phyloP scores from a whole-genome alignment of 257 asterid genomes.

The Pogostemon cablin region DNA sequence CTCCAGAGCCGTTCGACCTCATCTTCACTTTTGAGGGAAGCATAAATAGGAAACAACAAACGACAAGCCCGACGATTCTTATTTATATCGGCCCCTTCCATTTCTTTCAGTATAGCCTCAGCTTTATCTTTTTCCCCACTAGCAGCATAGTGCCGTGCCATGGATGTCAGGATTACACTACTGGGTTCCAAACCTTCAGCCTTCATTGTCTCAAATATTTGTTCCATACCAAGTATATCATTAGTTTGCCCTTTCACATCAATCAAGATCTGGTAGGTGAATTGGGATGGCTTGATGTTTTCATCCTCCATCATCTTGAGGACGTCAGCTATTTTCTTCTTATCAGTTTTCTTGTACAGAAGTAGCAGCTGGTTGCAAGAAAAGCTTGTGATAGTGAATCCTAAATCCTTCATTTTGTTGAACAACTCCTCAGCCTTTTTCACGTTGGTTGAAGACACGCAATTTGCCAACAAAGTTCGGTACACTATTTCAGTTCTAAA shows the following conservation, averaged over 20 bases:
- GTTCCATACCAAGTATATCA: conserved; percentile 76
- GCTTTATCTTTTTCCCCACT: conserved; percentile 66
- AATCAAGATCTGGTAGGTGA: conserved; percentile 63
- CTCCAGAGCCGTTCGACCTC: conserved; percentile 76
- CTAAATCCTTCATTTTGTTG: conserved; percentile 64
- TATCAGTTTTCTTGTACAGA: conserved; percentile 62
- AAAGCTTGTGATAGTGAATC: conserved; percentile 51
- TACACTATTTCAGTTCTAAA: conserved; percentile 60
- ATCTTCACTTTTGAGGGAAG: conserved; percentile 59
- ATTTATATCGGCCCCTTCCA: conserved; percentile 53
- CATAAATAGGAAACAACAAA: conserved; percentile 64
- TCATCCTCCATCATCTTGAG: conserved; percentile 73
- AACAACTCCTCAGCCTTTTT: conserved; percentile 66
- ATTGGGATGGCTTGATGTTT: conserved; percentile 50
- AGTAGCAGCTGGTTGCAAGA: conserved; percentile 69
- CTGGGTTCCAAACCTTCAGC: conserved; percentile 56
- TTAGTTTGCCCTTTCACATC: conserved; percentile 59
- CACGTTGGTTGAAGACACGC: conserved; percentile 39
- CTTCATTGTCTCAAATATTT: conserved; percentile 66
- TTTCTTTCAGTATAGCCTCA: conserved; percentile 56
- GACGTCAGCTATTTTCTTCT: conserved; percentile 66
- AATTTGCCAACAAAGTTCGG: conserved; percentile 67
- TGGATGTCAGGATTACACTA: conserved; percentile 32
- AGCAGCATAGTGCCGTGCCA: conserved; percentile 54
- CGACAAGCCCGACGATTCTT: conserved; percentile 53